These are phyloP conservation scores for Saccharum hybrid DNA, from an alignment of 202 grass and related monocot species.

Conservation along the genomic window DNA sequence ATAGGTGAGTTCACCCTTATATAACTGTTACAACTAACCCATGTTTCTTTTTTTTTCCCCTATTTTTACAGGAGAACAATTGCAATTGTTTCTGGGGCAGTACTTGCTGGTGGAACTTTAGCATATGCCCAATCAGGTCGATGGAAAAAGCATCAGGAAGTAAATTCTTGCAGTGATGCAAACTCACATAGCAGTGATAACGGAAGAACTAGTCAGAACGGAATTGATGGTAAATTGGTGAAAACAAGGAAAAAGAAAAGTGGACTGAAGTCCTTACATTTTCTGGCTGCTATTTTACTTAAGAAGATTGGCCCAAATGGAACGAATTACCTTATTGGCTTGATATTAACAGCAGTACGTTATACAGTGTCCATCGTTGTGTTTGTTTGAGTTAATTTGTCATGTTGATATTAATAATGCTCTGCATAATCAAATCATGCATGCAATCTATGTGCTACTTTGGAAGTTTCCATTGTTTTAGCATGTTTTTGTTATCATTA, in stretches of 20 bases:
- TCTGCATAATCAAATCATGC: conserved; percentile 10
- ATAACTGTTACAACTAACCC: conserved; percentile 7
- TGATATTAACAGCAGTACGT: conserved; percentile 74
- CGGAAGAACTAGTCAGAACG: conserved; percentile 53
- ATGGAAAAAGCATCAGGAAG: conserved; percentile 37
- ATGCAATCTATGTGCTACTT: conserved; percentile 1
- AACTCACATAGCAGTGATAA: conserved; percentile 28
- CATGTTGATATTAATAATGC: neutral
- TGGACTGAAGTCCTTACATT: conserved; percentile 76
- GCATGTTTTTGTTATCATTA: neutral
- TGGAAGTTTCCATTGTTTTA: neutral
- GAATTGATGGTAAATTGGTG: conserved; percentile 53
- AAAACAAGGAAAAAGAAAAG: conserved; percentile 58
- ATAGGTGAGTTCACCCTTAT: neutral
- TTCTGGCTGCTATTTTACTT: conserved; percentile 84
- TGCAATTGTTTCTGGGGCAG: conserved; percentile 70
- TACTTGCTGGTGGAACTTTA: conserved; percentile 83
- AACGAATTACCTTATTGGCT: conserved; percentile 66
- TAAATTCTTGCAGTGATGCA: conserved; percentile 43
- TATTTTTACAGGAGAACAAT: conserved; percentile 60
- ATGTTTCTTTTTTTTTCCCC: neutral
- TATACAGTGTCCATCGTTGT: neutral
- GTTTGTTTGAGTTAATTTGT: conserved; percentile 3
- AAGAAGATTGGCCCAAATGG: conserved; percentile 80
- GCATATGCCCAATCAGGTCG: conserved; percentile 63